Conservation (phyloP, 164 flowering plant species). For the Brasenia schreberi region DNA sequence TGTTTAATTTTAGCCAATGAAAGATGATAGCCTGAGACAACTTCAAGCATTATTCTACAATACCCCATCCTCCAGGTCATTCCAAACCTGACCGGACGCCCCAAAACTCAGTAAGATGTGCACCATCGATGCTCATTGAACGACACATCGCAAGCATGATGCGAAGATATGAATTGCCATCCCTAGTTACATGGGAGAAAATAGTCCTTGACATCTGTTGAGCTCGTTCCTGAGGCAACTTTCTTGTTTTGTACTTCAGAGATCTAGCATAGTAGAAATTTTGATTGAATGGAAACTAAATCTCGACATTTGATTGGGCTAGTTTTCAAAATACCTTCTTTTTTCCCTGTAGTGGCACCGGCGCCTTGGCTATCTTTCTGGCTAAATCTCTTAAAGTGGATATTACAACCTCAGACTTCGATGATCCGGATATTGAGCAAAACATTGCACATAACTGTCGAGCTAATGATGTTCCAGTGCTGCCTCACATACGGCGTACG, state of each 20-base stretch:
- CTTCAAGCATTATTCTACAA: too few species aligned
- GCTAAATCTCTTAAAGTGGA: conserved; percentile 45
- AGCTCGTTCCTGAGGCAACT: not conserved
- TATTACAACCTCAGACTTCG: conserved; percentile 86
- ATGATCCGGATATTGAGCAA: conserved; percentile 77
- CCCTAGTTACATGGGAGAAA: too few species aligned
- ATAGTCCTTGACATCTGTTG: too few species aligned
- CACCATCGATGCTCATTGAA: too few species aligned
- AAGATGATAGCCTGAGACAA: too few species aligned
- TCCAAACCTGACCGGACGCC: too few species aligned
- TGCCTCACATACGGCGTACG: conserved; percentile 88
- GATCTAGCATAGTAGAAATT: not conserved
- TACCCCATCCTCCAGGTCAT: too few species aligned
- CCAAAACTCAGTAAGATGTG: too few species aligned
- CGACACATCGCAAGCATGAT: too few species aligned
- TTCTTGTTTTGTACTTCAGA: not conserved
- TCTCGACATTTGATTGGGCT: not conserved
- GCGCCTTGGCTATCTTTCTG: conserved; percentile 88
- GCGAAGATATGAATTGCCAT: too few species aligned
- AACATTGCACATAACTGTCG: conserved; percentile 76
- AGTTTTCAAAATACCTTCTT: not conserved
- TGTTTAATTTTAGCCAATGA: too few species aligned
- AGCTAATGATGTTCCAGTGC: conserved; percentile 49
- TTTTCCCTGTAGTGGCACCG: conserved; percentile 71
- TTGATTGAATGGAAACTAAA: not conserved